Evolutionary conservation across 768 basidiomycete species (phyloP), one percentile per base, ranked within the genome.

Genomic region (Lactarius hatsudake): DNA sequence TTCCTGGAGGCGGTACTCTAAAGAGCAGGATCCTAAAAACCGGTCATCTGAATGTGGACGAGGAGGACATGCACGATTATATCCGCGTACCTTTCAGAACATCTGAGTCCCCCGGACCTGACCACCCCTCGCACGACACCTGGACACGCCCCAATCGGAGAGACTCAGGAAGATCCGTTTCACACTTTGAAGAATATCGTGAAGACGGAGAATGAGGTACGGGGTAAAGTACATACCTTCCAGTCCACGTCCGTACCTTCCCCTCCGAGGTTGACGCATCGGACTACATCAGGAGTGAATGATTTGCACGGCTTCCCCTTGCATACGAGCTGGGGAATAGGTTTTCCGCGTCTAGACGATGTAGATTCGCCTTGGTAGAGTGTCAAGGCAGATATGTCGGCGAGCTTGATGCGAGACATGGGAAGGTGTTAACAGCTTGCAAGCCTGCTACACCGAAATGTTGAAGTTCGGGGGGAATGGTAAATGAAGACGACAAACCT

Each of bases 101-200:
- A 75, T 88, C 86, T 1, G 86, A 82, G 78, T 98, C 96, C 0
- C 92, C 94, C 5, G 93, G 85, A 38, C 82, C 79, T 45, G 83
- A 86, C 90, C 91, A 98, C 28, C 96, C 96, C 79, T 98, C 96
- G 72, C 96, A 98, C 20, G 87, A 88, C 1, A 98, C 87, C 71
- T 91, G 86, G 0, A 96, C 88, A 69, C 86, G 84, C 18, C 96
- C 96, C 63, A 98, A 90, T 20, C 94, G 84, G 62, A 96, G 75
- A 10, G 86, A 79, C 59, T 88, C 87, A 10, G 95, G 96, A 7
- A 98, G 80, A 74, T 98, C 95, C 42, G 94, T 89, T 76, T 94
- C 89, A 73, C 95, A 97, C 90, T 94, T 70, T 28, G 12, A 10
- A 59, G 7, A 12, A 17, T n/a, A 20, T 23, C 60, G 28, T 59